Evolutionary conservation across 345 rosid genomes (phyloP).

Genomic region (Eucalyptus erythrocorys): DNA sequence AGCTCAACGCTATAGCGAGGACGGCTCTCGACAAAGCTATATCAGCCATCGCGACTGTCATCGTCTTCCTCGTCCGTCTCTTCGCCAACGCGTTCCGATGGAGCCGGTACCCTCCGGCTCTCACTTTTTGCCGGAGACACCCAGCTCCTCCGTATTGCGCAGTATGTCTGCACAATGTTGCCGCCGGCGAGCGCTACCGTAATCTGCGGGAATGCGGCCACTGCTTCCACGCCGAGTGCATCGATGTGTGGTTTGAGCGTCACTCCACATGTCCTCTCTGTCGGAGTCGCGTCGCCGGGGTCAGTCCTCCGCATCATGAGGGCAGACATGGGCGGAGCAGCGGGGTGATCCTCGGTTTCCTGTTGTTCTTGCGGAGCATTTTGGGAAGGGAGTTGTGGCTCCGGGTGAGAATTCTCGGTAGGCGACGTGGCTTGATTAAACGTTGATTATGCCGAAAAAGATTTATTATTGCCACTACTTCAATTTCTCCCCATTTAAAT

Average conservation of each 20-base stretch:
- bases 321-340: background rate
- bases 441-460: background rate
- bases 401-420: background rate
- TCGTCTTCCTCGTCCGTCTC: background rate
- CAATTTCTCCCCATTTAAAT: background rate
- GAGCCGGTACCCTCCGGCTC: background rate
- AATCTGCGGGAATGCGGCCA: slow-evolving; percentile 28
- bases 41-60: background rate
- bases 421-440: background rate
- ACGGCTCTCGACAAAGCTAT: background rate
- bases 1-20: background rate
- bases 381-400: background rate
- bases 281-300: background rate
- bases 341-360: background rate
- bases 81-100: background rate
- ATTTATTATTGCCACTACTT: background rate
- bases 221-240: slow-evolving; percentile 46
- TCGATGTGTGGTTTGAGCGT: slow-evolving; percentile 28
- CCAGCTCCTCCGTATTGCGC: background rate
- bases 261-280: slow-evolving; percentile 39
- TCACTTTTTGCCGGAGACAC: background rate
- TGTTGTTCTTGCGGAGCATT: background rate
- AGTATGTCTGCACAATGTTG: background rate
- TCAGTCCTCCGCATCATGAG: background rate
- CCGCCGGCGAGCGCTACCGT: background rate